Evolutionary conservation across 768 basidiomycete species (phyloP).

Genomic region (Leccinum imitatum): DNA sequence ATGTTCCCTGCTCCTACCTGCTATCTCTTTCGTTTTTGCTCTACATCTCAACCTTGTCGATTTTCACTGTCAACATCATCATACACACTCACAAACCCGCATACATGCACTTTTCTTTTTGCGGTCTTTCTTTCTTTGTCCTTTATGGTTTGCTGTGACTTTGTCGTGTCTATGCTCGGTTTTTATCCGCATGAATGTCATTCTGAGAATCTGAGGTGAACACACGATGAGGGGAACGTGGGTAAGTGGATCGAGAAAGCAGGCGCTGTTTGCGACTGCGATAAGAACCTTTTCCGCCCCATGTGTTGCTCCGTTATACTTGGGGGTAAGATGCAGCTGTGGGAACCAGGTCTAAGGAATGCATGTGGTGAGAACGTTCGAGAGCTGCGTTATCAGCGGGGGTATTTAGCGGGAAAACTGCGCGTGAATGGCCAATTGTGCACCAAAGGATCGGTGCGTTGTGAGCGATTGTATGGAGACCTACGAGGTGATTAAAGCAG

Average conservation of each 20-base stretch:
- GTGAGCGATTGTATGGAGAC: background rate
- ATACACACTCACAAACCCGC: conserved; percentile 3
- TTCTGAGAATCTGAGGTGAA: background rate
- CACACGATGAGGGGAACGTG: background rate
- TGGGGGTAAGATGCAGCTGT: background rate
- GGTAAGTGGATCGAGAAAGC: background rate
- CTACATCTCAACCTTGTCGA: conserved; percentile 10
- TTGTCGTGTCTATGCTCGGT: background rate
- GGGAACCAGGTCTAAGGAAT: background rate
- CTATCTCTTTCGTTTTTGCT: conserved; percentile 10
- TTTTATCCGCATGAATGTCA: conserved; percentile 2
- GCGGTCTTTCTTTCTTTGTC: background rate
- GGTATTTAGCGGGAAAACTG: background rate
- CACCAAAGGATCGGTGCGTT: background rate
- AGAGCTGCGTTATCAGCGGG: background rate
- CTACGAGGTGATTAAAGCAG: background rate
- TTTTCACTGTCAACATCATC: background rate
- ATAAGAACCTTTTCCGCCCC: background rate
- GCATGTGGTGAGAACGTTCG: background rate
- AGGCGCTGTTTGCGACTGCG: background rate
- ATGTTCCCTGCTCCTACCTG: background rate
- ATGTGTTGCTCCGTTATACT: background rate
- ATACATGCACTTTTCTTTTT: conserved; percentile 17
- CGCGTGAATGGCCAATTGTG: background rate
- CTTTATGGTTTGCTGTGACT: background rate